Percentiles rank a stretch among this genome's conserved stretches.
These are phyloP conservation scores for Trypanosoma conorhini DNA, from an alignment of 208 protist species.

Conservation along the genomic window DNA sequence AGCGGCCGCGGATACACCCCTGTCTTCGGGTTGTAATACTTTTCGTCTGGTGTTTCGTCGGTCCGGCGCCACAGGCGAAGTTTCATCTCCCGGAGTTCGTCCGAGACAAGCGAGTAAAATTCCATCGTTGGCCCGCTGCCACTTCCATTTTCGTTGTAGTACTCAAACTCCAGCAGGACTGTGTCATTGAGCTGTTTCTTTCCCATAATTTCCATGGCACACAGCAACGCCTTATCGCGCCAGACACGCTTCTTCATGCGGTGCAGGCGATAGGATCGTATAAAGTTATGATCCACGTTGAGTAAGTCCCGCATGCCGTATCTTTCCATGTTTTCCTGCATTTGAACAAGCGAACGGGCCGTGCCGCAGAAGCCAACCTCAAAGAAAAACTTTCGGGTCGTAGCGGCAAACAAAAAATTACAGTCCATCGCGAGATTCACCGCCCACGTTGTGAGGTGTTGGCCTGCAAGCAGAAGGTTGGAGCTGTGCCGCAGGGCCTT, in stretches of 20 bases:
- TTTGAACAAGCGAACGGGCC: constrained; percentile 45
- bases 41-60: constrained; percentile 45
- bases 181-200: constrained; percentile 37
- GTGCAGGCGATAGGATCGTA: constrained; percentile 29
- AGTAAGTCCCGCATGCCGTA: constrained; percentile 33
- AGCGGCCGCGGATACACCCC: constrained; percentile 72
- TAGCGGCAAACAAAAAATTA: constrained; percentile 71
- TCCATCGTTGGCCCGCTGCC: constrained; percentile 89
- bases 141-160: constrained; percentile 88
- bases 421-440: constrained; percentile 82
- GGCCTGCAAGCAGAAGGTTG: constrained; percentile 68
- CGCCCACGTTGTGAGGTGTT: constrained; percentile 75
- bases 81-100: constrained; percentile 56
- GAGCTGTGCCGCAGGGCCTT: constrained; percentile 83
- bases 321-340: constrained; percentile 50
- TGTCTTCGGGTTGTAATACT: constrained; percentile 45
- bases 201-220: constrained; percentile 59
- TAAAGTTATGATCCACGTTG: constrained; percentile 18
- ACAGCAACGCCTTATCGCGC: constrained; percentile 59
- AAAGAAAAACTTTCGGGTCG: constrained; percentile 82
- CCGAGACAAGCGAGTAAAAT: constrained; percentile 88
- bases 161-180: constrained; percentile 85
- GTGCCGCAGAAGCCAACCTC: constrained; percentile 78
- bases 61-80: constrained; percentile 60
- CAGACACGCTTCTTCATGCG: constrained; percentile 51